Evolutionary conservation across 2,329 filamentous ascomycete genomes (phyloP).

Genomic region (Elsinoe australis): DNA sequence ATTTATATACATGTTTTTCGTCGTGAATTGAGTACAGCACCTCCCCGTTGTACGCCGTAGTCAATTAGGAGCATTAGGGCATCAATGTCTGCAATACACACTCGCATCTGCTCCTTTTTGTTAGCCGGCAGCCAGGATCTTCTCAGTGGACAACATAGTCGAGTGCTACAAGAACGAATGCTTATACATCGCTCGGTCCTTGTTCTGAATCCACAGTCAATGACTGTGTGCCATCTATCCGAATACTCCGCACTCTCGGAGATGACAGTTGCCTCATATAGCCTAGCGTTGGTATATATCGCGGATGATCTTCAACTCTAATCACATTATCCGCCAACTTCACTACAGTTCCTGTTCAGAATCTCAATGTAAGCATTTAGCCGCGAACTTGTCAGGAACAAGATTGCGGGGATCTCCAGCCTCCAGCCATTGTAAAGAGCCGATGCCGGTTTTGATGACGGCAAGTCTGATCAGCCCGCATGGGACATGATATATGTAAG

Average conservation of each 20-base stretch:
- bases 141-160: too few species aligned
- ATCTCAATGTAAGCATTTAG: constrained; percentile 1
- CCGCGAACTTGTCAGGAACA: neutral
- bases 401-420: constrained; percentile 4
- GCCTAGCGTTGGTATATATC: neutral
- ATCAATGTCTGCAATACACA: too few species aligned
- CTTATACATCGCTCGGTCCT: too few species aligned
- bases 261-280: neutral
- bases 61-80: too few species aligned
- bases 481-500: constrained; percentile 9
- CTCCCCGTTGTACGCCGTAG: too few species aligned
- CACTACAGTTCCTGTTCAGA: neutral
- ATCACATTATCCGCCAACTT: constrained; percentile 8
- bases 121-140: too few species aligned
- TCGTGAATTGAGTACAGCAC: too few species aligned
- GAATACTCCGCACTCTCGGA: neutral
- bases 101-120: too few species aligned
- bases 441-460: neutral
- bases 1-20: too few species aligned
- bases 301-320: neutral
- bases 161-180: too few species aligned
- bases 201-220: too few species aligned
- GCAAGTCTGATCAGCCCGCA: neutral
- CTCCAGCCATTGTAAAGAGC: neutral
- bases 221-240: too few species aligned